A percentile compares a stretch with the other conserved stretches of the same genome.
These are phyloP conservation scores for Alternaria sp. DNA, from an alignment of 2,329 filamentous ascomycete species.

Conservation along the genomic window DNA sequence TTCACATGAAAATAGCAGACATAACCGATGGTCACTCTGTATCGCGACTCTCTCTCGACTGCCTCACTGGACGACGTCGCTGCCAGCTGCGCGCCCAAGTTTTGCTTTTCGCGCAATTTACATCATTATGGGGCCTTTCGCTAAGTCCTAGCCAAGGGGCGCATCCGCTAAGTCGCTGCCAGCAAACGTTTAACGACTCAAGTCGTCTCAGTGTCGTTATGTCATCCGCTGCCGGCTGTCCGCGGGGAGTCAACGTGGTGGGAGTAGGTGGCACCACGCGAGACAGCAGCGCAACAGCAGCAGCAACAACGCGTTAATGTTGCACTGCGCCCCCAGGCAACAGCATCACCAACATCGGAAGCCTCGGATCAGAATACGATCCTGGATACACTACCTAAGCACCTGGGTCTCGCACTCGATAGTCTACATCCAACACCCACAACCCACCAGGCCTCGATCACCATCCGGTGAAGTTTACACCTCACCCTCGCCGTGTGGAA, in stretches of 20 bases:
- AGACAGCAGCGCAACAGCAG: neutral
- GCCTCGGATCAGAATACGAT: constrained; percentile 9
- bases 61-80: neutral
- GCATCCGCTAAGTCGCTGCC: constrained; percentile 25
- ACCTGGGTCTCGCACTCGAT: neutral
- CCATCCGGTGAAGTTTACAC: constrained; percentile 6
- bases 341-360: neutral
- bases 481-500: constrained; percentile 10
- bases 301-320: neutral
- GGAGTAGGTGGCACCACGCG: neutral
- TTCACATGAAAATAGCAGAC: constrained; percentile 6
- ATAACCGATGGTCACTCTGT: neutral
- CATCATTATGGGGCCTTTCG: constrained; percentile 25
- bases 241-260: constrained; percentile 1
- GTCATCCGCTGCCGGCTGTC: constrained; percentile 15
- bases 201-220: constrained; percentile 27
- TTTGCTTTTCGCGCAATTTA: constrained; percentile 16
- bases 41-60: neutral
- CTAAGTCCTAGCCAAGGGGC: constrained; percentile 10
- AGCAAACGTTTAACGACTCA: constrained; percentile 31
- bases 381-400: neutral
- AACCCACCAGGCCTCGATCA: neutral
- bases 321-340: neutral
- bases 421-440: neutral
- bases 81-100: neutral